Evolutionary conservation across 2,329 filamentous ascomycete species (phyloP).

Genomic region (Ascochyta lentis): DNA sequence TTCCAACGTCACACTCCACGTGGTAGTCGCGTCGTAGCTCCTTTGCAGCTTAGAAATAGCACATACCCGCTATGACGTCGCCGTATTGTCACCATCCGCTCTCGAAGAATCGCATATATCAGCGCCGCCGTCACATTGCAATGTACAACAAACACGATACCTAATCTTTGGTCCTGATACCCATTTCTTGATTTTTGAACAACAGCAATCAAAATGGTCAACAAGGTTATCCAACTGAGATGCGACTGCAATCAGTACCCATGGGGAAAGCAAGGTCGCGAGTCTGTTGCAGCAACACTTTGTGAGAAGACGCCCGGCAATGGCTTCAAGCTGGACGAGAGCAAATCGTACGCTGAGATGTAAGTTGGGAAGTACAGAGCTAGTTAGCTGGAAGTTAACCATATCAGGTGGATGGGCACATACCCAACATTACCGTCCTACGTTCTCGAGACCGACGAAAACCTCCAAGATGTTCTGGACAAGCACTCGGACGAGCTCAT

Average conservation of each 20-base stretch:
- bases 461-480: slow-evolving; percentile 69
- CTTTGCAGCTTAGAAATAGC: slow-evolving; percentile 21
- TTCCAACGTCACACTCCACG: slow-evolving; percentile 9
- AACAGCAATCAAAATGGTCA: slow-evolving; percentile 50
- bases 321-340: slow-evolving; percentile 69
- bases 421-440: slow-evolving; percentile 74
- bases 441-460: slow-evolving; percentile 66
- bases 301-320: slow-evolving; percentile 70
- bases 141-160: neutral
- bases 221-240: slow-evolving; percentile 61
- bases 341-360: slow-evolving; percentile 68
- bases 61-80: slow-evolving; percentile 43
- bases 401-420: slow-evolving; percentile 71
- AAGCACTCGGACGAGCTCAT: slow-evolving; percentile 67
- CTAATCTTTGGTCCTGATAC: neutral
- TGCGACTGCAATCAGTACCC: slow-evolving; percentile 68
- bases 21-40: slow-evolving; percentile 1
- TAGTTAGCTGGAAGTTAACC: slow-evolving; percentile 9
- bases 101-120: slow-evolving; percentile 6
- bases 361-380: slow-evolving; percentile 16
- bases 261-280: slow-evolving; percentile 72
- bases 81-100: slow-evolving; percentile 28
- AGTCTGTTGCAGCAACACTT: slow-evolving; percentile 70
- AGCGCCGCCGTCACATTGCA: neutral
- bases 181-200: neutral